Evolutionary conservation across 2,329 filamentous ascomycete species (phyloP).

Genomic region (Xylariaceae sp.): DNA sequence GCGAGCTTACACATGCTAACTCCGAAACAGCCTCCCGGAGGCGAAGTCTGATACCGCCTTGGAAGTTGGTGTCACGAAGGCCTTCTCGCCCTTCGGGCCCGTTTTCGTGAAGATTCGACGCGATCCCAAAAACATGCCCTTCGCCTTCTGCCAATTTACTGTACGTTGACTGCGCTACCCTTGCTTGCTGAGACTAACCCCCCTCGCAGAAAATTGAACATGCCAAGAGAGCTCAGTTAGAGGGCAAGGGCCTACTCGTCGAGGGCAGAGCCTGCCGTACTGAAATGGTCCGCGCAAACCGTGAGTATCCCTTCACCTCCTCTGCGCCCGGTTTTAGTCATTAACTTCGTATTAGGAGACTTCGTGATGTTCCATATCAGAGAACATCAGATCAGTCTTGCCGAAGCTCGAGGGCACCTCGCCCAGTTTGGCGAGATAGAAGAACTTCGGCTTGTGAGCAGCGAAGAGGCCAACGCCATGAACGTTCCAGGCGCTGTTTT

Average conservation of each 20-base stretch:
- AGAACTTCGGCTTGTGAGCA: constrained; percentile 34
- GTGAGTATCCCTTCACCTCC: constrained; percentile 35
- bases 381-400: constrained; percentile 33
- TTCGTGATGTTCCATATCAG: constrained; percentile 43
- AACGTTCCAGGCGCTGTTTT: constrained; percentile 35
- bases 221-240: constrained; percentile 42
- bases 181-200: constrained; percentile 21
- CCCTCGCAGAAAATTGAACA: constrained; percentile 40
- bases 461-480: constrained; percentile 30
- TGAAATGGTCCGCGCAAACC: constrained; percentile 55
- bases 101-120: constrained; percentile 61
- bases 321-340: background rate
- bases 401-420: constrained; percentile 42
- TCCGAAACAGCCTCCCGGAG: constrained; percentile 44
- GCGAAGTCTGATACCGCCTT: constrained; percentile 45
- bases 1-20: constrained; percentile 1
- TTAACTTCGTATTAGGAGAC: constrained; percentile 37
- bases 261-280: constrained; percentile 53
- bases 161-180: constrained; percentile 35
- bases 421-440: constrained; percentile 39
- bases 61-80: constrained; percentile 45
- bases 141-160: constrained; percentile 59
- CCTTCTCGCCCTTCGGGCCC: constrained; percentile 49
- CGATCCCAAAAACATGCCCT: constrained; percentile 53
- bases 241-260: constrained; percentile 45